Percentiles rank a stretch among this genome's conserved stretches.
Conservation (phyloP, 331 rosid species). For the Pyracantha coccinea region DNA sequence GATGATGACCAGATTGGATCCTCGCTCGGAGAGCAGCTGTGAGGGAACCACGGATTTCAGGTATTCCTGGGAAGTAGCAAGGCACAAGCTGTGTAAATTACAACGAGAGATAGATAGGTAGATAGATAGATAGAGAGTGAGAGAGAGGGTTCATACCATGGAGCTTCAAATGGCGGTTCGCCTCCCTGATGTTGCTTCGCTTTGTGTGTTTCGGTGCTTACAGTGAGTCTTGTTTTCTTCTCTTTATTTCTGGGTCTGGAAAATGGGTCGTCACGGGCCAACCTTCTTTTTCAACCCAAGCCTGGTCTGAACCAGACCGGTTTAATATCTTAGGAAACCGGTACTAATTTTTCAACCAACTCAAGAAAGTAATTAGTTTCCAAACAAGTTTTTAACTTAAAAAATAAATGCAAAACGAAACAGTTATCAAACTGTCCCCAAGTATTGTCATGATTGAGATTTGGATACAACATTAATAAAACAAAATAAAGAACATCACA, state of each 20-base stretch:
- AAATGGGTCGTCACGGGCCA: no score
- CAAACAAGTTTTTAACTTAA: no score
- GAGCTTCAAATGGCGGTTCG: slow-evolving; percentile 2
- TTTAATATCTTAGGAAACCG: no score
- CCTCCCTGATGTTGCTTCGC: neutral
- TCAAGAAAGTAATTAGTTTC: no score
- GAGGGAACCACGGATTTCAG: slow-evolving; percentile 90
- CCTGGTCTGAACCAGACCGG: no score
- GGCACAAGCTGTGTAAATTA: neutral
- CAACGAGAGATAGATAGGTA: neutral
- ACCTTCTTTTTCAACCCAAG: no score
- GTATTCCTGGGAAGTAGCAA: slow-evolving; percentile 53
- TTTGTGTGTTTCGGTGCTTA: neutral
- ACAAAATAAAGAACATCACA: no score
- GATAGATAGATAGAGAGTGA: neutral
- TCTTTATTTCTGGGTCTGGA: neutral
- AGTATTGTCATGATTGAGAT: no score
- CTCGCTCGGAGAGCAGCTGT: slow-evolving; percentile 74
- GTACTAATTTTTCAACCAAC: no score
- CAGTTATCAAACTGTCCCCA: no score
- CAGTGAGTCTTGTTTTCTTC: neutral
- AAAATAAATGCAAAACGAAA: no score
- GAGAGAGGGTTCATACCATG: slow-evolving; percentile 15
- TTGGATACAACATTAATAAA: no score
- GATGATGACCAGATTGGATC: slow-evolving; percentile 83